Base-by-base conservation (phyloP, 352 stramenopile genomes). In the Hyaloperonospora brassicae region DNA sequence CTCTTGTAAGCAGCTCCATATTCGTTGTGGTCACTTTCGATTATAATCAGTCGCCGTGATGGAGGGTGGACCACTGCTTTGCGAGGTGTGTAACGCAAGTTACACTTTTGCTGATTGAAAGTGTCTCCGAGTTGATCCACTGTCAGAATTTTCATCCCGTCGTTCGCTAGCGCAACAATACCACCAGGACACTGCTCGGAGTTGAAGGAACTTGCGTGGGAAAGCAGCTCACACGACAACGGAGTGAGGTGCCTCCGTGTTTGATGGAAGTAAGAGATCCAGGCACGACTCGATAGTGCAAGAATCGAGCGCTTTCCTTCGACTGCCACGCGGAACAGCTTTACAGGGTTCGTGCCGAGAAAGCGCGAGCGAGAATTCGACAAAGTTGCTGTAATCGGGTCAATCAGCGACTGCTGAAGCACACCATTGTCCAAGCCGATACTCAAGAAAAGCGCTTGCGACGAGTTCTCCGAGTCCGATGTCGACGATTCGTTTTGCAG, bases 1-100 rank as follows among this genome's bases (percentile, higher is more conserved):
- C 80, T 72, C 55, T 98, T 97, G 64, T 98, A 93, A 39, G 90
- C 84, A 31, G 87, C 76, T 39, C 85, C 91, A 52, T 90, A 97
- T 41, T 98, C 92, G 64, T 99, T 98, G 65, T 97, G 91, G 64
- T 99, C 97, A 43, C 86, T 96, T 73, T 99, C 96, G 50, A 99
- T 89, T n/a, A 99, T 70, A 34, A 98, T 77, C 2, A 99, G 66
- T 41, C 96, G 76, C 50, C 89, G 72, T 8, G 79, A 87, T 11
- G 77, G 64, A 7, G 83, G 84, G 44, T 98, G 77, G 8, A 98
- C 63, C 2, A 97, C 90, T 44, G 98, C 96, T 65, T 96, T 86
- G 46, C 97, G 89, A 38, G 97, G 97, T 3, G 97, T 99, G 72
- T 99, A 99, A 13, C 95, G 78, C n/a, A 99, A 70, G 39, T 89